These are phyloP conservation scores for Daldinia loculata DNA, from an alignment of 495 filamentous ascomycete genomes.

Conservation along the genomic window DNA sequence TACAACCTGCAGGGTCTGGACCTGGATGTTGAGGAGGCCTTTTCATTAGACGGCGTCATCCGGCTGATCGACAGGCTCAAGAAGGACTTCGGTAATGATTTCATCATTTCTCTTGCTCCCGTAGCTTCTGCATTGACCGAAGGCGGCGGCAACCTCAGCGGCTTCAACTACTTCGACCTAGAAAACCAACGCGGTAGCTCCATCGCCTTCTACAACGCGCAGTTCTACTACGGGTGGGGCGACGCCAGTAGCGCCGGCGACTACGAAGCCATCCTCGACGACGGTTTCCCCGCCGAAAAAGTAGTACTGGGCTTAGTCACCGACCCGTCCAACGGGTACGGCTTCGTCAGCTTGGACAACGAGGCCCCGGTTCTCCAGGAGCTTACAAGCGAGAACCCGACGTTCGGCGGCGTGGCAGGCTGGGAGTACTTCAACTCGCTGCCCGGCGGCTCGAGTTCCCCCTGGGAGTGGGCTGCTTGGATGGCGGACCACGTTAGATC, in stretches of 20 bases:
- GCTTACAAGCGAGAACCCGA: conserved; percentile 49
- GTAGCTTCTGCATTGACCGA: conserved; percentile 75
- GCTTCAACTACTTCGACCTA: conserved; percentile 77
- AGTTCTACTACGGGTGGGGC: conserved; percentile 91
- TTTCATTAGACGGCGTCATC: conserved; percentile 75
- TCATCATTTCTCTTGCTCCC: conserved; percentile 81
- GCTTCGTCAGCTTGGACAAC: conserved; percentile 51
- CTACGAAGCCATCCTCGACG: conserved; percentile 70
- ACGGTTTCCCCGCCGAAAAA: conserved; percentile 69
- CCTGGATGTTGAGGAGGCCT: conserved; percentile 83
- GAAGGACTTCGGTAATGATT: conserved; percentile 72
- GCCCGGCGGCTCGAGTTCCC: conserved; percentile 65
- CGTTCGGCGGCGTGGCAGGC: conserved; percentile 81
- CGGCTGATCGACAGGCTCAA: conserved; percentile 79
- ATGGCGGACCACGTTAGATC: conserved; percentile 46
- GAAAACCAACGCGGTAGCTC: conserved; percentile 70
- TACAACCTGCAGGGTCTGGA: conserved; percentile 77
- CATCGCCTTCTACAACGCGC: conserved; percentile 79
- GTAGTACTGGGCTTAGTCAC: conserved; percentile 78
- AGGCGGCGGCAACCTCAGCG: conserved; percentile 67
- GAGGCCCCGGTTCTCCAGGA: conserved; percentile 49
- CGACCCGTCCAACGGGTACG: conserved; percentile 72
- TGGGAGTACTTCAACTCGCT: conserved; percentile 88
- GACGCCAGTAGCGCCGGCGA: conserved; percentile 61
- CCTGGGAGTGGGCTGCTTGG: conserved; percentile 73